Conservation (phyloP, 345 rosid species). For the Chamaenerion angustifolium region DNA sequence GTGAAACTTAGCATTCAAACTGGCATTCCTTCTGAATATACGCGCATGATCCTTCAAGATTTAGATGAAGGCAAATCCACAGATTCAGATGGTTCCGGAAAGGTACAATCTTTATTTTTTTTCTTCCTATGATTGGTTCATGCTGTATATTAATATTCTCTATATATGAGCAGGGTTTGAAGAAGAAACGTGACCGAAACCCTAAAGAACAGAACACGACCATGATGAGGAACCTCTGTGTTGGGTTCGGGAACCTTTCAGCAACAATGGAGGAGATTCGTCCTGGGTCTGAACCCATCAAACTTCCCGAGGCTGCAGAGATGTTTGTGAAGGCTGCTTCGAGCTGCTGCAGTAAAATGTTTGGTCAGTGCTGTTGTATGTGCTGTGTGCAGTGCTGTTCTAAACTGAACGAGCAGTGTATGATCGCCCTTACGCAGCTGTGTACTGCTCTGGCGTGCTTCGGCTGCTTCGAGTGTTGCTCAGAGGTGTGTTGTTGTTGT, state of each 20-base stretch:
- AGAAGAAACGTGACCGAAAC: conserved; percentile 25
- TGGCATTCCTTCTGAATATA: background rate
- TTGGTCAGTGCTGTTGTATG: conserved; percentile 64
- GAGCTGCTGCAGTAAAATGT: conserved; percentile 48
- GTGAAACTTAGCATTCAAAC: too few species aligned
- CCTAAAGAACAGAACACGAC: conserved; percentile 13
- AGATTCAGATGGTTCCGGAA: too few species aligned
- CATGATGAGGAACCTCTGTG: conserved; percentile 24
- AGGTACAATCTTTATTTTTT: too few species aligned
- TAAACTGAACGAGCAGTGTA: conserved; percentile 53
- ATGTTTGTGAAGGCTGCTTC: conserved; percentile 62
- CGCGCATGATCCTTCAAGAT: too few species aligned
- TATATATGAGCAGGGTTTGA: conserved; percentile 22
- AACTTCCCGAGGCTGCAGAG: conserved; percentile 69
- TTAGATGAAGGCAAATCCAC: too few species aligned
- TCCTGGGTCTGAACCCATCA: conserved; percentile 40
- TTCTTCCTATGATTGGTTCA: too few species aligned
- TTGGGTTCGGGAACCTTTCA: conserved; percentile 59
- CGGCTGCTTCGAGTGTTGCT: conserved; percentile 74
- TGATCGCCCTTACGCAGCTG: conserved; percentile 38
- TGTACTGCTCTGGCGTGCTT: conserved; percentile 55
- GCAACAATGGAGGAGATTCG: conserved; percentile 57
- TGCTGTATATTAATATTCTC: too few species aligned
- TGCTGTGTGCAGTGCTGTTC: conserved; percentile 69
- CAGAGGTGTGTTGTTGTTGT: conserved; percentile 37